Percentiles rank a stretch among this genome's conserved stretches.
Evolutionary conservation across 2,329 filamentous ascomycete species (phyloP).

Genomic region (Davidsoniella virescens): DNA sequence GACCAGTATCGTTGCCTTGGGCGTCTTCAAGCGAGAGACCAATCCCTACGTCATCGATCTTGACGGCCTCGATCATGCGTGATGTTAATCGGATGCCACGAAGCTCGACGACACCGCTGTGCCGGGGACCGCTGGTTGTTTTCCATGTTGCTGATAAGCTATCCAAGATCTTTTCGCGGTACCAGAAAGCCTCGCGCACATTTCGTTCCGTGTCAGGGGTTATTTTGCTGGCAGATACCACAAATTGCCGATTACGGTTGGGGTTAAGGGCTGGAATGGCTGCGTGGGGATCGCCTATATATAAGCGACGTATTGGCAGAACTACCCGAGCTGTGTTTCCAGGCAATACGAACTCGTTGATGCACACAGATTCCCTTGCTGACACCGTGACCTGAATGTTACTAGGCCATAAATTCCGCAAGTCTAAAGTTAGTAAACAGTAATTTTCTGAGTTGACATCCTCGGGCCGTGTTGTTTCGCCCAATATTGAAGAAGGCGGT

Average conservation of each 20-base stretch:
- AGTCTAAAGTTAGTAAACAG: slow-evolving; percentile 65
- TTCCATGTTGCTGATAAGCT: slow-evolving; percentile 57
- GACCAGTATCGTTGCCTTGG: slow-evolving; percentile 17
- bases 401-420: slow-evolving; percentile 81
- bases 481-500: too few species aligned
- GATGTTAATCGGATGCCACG: slow-evolving; percentile 56
- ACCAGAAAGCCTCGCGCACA: slow-evolving; percentile 79
- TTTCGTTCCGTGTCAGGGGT: slow-evolving; percentile 64
- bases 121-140: slow-evolving; percentile 31
- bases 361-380: slow-evolving; percentile 30
- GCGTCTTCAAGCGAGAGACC: slow-evolving; percentile 21
- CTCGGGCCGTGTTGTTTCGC: background rate
- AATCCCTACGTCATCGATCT: slow-evolving; percentile 61
- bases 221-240: slow-evolving; percentile 66
- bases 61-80: slow-evolving; percentile 71
- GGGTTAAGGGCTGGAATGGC: slow-evolving; percentile 68
- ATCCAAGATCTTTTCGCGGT: slow-evolving; percentile 63
- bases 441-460: slow-evolving; percentile 39
- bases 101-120: slow-evolving; percentile 57
- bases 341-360: slow-evolving; percentile 43
- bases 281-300: slow-evolving; percentile 59
- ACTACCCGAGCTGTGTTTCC: slow-evolving; percentile 59
- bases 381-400: slow-evolving; percentile 52
- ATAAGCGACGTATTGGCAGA: slow-evolving; percentile 58
- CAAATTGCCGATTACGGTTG: slow-evolving; percentile 76